Base-by-base conservation (phyloP, 331 rosid species). In the Pyrus hybrid region DNA sequence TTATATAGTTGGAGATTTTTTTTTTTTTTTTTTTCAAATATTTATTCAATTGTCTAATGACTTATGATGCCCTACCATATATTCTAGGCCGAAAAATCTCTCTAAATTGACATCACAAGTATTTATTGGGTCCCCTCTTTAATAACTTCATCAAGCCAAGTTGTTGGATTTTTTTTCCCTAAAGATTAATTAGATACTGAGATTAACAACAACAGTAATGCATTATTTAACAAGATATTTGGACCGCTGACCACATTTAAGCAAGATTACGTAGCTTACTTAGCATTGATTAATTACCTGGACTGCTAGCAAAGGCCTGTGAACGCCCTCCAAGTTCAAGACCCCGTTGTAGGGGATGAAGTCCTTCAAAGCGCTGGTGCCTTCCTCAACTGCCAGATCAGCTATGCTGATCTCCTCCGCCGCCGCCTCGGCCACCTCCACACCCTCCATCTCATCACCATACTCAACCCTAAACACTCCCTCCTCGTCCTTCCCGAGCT, bases 281-380 rank as follows among this genome's bases (percentile, higher is more conserved):
- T 7, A 2, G 14, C 10, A 28, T 26, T 51, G 33, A 32, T 32
- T 56, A 71, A n/a, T 20, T 83, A 94, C 99, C 99, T 94, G 99
- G 49, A 94, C 43, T 5, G 90, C 89, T 20, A 94, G 65, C 84
- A 94, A 78, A 5, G 99, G 96, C 75, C 93, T 84, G 3, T 86
- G 94, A 76, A 85, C 80, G 51, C 97, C 99, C 70, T 94, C 97
- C 89, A 94, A 83, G 79, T 94, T 94, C 77, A 89, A 70, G 74
- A 94, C 51, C 32, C 83, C 96, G 72, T 62, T 82, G 35, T 82
- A 90, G 4, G 99, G 99, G 30, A 89, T 74, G 4, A 94, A 75
- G 57, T 90, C 91, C 89, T 83, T 88, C 77, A 94, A 79, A 56
- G 68, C 74, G 63, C 63, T 68, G 3, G 79, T 82, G n/a, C 91